phyloP scores from a whole-genome alignment of 768 basidiomycete genomes.

The Ramaria sp. region DNA sequence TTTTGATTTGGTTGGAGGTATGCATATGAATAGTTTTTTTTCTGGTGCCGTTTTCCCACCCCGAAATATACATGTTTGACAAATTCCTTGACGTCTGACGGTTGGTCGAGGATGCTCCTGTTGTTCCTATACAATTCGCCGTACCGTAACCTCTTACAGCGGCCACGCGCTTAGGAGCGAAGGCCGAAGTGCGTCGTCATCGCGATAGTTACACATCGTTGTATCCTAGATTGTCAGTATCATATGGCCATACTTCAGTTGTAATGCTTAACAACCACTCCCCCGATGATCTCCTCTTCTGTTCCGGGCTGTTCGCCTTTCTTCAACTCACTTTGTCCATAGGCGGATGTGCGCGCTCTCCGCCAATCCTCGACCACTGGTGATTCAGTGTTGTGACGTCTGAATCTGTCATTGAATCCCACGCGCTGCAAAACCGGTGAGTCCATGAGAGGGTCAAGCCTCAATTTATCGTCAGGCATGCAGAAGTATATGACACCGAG shows the following conservation, averaged over 20 bases:
- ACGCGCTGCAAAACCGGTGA: conserved; percentile 23
- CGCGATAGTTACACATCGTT: background rate
- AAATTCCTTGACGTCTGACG: too few relatives aligned
- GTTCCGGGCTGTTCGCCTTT: conserved; percentile 20
- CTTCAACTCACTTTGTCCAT: conserved; percentile 22
- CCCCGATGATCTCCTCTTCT: conserved; percentile 24
- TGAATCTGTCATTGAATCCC: conserved; percentile 20
- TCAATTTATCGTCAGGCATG: conserved; percentile 21
- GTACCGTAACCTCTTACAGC: too few relatives aligned
- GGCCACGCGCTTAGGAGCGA: too few relatives aligned
- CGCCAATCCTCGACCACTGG: conserved; percentile 23
- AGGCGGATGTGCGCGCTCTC: conserved; percentile 20
- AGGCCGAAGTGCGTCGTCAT: background rate
- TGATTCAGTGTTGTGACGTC: conserved; percentile 14
- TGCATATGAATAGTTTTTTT: too few relatives aligned
- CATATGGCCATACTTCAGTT: conserved; percentile 14
- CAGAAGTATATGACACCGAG: conserved; percentile 27
- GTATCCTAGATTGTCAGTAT: background rate
- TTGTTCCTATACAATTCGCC: too few relatives aligned
- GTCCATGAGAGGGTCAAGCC: conserved; percentile 19
- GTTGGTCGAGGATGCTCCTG: too few relatives aligned
- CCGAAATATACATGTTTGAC: too few relatives aligned
- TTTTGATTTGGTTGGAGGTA: too few relatives aligned
- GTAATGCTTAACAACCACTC: conserved; percentile 23
- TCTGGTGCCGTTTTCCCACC: too few relatives aligned